Evolutionary conservation across 1,284 basidiomycete genomes (phyloP).

Genomic region (Cryptococcus maquisensis): DNA sequence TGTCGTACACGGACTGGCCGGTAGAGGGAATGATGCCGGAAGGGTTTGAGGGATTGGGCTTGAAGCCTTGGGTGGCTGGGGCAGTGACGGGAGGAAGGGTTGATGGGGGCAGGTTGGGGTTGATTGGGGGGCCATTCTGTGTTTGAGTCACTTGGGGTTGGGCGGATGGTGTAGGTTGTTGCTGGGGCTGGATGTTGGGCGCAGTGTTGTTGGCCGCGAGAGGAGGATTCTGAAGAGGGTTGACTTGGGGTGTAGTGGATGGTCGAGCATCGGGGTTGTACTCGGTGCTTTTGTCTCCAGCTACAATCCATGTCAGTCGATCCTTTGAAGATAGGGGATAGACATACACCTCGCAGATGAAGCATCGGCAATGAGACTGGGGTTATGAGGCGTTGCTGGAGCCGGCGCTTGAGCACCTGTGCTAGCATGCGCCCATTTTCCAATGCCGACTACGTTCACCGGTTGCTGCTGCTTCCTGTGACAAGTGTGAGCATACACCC

Average conservation of each 20-base stretch:
- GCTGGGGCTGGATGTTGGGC: slow-evolving; percentile 5
- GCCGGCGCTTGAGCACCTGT: slow-evolving; percentile 26
- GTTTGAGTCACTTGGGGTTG: slow-evolving; percentile 2
- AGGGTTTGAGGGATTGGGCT: slow-evolving; percentile 60
- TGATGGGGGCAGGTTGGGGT: slow-evolving; percentile 28
- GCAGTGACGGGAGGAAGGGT: slow-evolving; percentile 40
- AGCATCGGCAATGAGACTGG: background rate
- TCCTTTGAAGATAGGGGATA: background rate
- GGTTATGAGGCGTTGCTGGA: slow-evolving; percentile 11
- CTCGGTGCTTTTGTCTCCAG: slow-evolving; percentile 74
- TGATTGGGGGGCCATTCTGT: slow-evolving; percentile 3
- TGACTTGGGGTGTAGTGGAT: slow-evolving; percentile 27
- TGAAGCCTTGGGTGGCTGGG: slow-evolving; percentile 30
- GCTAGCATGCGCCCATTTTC: slow-evolving; percentile 45
- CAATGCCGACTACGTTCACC: slow-evolving; percentile 43
- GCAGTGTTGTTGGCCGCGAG: slow-evolving; percentile 2
- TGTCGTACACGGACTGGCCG: slow-evolving; percentile 79
- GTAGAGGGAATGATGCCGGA: slow-evolving; percentile 55
- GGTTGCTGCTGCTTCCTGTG: slow-evolving; percentile 38
- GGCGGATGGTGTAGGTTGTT: slow-evolving; percentile 7
- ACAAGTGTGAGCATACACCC: background rate
- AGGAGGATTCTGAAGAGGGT: slow-evolving; percentile 12
- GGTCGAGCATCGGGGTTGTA: slow-evolving; percentile 77
- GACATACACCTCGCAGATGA: background rate
- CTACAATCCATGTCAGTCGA: background rate